A percentile compares a stretch with the other conserved stretches of the same genome.
These are phyloP conservation scores for Gynostemma pentaphyllum DNA, from an alignment of 306 rosid species.

Conservation along the genomic window DNA sequence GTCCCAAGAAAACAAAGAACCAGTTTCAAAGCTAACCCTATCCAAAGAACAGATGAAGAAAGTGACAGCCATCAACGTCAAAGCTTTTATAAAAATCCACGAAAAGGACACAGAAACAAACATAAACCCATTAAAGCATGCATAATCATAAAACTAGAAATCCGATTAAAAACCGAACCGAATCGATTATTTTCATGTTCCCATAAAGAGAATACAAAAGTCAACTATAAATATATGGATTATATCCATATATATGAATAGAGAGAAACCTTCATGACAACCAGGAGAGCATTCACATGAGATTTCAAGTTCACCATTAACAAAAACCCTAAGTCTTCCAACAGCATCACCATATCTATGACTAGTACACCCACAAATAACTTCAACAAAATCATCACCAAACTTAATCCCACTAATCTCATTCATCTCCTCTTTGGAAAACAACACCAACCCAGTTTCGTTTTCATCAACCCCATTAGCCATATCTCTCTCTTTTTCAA, in stretches of 20 bases:
- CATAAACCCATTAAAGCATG: constrained; percentile 18
- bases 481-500: constrained; percentile 22
- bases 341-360: constrained; percentile 96
- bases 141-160: constrained; percentile 22
- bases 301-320: constrained; percentile 78
- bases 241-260: background rate
- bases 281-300: constrained; percentile 98
- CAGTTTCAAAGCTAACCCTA: constrained; percentile 5
- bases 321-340: constrained; percentile 97
- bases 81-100: constrained; percentile 17
- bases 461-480: constrained; percentile 46
- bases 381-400: constrained; percentile 62
- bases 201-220: background rate
- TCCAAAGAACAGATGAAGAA: background rate
- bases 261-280: constrained; percentile 75
- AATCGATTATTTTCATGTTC: too few relatives aligned
- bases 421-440: constrained; percentile 76
- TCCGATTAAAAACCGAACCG: too few relatives aligned
- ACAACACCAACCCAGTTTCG: constrained; percentile 48
- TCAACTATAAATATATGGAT: background rate
- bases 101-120: constrained; percentile 9
- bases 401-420: constrained; percentile 76
- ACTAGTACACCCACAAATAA: constrained; percentile 94
- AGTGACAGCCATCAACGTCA: constrained; percentile 51
- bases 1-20: constrained; percentile 1